Conservation (phyloP, 2,329 filamentous ascomycete species). For the Tolypocladium tropicale region DNA sequence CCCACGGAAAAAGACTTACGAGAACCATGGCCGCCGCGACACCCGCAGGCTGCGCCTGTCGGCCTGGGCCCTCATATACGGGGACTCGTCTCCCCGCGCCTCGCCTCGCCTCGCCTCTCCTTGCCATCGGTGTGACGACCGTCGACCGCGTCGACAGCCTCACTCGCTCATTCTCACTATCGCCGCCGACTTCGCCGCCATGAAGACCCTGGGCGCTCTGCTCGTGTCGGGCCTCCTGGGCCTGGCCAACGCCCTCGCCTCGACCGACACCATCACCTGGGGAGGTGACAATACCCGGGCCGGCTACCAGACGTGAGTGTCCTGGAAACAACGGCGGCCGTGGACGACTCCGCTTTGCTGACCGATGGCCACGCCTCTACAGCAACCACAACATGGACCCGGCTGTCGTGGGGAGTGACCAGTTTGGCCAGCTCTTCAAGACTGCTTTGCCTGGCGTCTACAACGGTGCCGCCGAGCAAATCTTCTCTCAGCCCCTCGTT, state of each 20-base stretch:
- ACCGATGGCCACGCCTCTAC: neutral
- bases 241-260: slow-evolving; percentile 23
- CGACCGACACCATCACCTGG: slow-evolving; percentile 50
- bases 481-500: slow-evolving; percentile 39
- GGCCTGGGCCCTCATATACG: neutral
- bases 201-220: slow-evolving; percentile 15
- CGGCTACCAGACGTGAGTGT: slow-evolving; percentile 41
- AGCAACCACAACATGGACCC: slow-evolving; percentile 55
- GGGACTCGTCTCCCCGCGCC: neutral
- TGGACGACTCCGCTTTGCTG: neutral
- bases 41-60: neutral
- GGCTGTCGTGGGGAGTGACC: slow-evolving; percentile 40
- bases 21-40: neutral
- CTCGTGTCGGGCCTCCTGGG: slow-evolving; percentile 21
- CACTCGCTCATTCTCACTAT: neutral
- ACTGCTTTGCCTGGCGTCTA: slow-evolving; percentile 41
- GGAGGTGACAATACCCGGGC: slow-evolving; percentile 44
- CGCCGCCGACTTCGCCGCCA: slow-evolving; percentile 3
- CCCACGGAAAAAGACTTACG: neutral
- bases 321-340: neutral
- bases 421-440: slow-evolving; percentile 46
- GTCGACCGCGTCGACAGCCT: neutral
- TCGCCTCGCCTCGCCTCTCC: neutral
- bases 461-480: slow-evolving; percentile 36
- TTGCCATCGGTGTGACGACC: neutral